phyloP scores from a whole-genome alignment of 148 eudicot species.

The Gaultheria prostrata region DNA sequence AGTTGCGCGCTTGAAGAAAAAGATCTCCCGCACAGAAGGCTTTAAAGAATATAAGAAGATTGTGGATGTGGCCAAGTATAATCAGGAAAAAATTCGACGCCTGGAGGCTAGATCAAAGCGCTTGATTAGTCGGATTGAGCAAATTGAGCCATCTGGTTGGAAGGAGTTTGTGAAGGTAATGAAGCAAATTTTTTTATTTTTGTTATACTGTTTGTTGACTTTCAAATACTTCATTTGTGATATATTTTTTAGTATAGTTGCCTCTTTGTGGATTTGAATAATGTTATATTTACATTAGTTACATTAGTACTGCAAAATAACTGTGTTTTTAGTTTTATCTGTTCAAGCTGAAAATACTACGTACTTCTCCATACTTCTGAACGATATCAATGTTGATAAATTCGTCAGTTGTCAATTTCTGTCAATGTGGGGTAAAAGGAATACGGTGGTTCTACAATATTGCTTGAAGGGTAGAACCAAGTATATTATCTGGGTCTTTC shows the following conservation, averaged over 20 bases:
- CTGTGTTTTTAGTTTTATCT: background rate
- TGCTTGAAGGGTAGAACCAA: background rate
- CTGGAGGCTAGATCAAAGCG: slow-evolving; percentile 77
- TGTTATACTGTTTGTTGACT: background rate
- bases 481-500: background rate
- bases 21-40: slow-evolving; percentile 81
- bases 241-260: background rate
- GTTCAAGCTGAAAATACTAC: background rate
- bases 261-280: background rate
- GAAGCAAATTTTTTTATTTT: background rate
- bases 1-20: slow-evolving; percentile 83
- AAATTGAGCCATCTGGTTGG: slow-evolving; percentile 99
- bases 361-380: background rate
- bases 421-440: background rate
- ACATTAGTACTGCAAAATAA: background rate
- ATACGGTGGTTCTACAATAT: background rate
- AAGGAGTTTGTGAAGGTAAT: slow-evolving; percentile 97
- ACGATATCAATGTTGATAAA: background rate
- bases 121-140: slow-evolving; percentile 71
- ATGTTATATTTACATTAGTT: background rate
- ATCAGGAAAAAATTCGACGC: slow-evolving; percentile 79
- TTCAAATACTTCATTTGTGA: background rate
- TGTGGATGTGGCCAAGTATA: slow-evolving; percentile 61
- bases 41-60: slow-evolving; percentile 89
- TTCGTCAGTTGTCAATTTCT: background rate